Percentiles rank a stretch among this genome's conserved stretches.
Evolutionary conservation across 441 rosid genomes (phyloP).

Genomic region (Geranium incanum): DNA sequence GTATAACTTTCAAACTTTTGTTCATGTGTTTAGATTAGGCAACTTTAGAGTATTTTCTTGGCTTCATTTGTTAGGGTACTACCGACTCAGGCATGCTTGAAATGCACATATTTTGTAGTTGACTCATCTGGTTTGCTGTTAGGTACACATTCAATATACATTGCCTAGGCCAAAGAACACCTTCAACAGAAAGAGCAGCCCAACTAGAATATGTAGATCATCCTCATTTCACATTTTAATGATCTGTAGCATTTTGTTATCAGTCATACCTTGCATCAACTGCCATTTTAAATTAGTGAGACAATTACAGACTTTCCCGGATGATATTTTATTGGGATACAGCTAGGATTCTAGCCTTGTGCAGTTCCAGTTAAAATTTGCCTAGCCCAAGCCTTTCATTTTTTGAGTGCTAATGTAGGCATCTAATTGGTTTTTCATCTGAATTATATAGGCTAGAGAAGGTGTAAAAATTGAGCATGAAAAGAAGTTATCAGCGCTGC

Average conservation of each 20-base stretch:
- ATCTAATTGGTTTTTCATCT: neutral
- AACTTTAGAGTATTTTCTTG: neutral
- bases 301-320: too few species aligned
- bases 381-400: neutral
- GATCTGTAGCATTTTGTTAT: neutral
- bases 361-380: neutral
- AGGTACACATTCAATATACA: neutral
- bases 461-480: constrained; percentile 79
- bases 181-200: neutral
- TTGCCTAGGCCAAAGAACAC: neutral
- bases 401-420: constrained; percentile 11
- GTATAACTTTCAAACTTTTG: neutral
- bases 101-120: neutral
- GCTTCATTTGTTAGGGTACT: neutral
- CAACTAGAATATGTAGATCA: too few species aligned
- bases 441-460: constrained; percentile 57
- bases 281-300: neutral
- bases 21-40: neutral
- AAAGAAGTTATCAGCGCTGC: constrained; percentile 67
- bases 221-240: neutral
- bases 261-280: neutral
- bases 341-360: neutral
- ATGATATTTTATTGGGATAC: too few species aligned
- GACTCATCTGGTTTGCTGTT: neutral
- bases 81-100: neutral